Evolutionary conservation across 345 rosid species (phyloP).

Genomic region (Populus nigra): DNA sequence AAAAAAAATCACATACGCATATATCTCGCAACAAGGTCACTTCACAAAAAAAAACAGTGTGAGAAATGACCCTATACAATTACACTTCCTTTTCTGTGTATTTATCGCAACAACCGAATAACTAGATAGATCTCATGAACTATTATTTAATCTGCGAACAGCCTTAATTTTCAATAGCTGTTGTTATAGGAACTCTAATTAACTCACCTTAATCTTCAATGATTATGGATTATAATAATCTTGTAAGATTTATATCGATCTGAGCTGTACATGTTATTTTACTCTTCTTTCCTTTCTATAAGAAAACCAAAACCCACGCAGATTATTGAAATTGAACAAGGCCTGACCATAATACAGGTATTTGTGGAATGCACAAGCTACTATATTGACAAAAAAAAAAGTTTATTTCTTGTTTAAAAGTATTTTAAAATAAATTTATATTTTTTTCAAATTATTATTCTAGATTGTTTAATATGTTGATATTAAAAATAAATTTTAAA

Average conservation of each 20-base stretch:
- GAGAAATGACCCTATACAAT: not conserved
- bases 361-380: not conserved
- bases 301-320: too few relatives aligned
- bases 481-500: too few relatives aligned
- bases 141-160: too few relatives aligned
- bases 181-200: too few relatives aligned
- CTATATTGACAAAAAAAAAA: too few relatives aligned
- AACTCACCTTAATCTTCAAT: not conserved
- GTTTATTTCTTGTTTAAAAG: too few relatives aligned
- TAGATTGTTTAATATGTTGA: fast-evolving
- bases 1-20: not conserved
- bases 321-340: too few relatives aligned
- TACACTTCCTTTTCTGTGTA: not conserved
- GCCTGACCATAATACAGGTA: not conserved
- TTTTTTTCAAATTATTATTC: too few relatives aligned
- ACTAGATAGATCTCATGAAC: not conserved
- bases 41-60: not conserved
- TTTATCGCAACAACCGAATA: not conserved
- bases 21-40: not conserved
- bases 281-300: not conserved
- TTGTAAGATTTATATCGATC: not conserved
- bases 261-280: too few relatives aligned
- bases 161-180: too few relatives aligned
- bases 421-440: too few relatives aligned
- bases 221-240: not conserved